Base-by-base conservation (phyloP, 75 land plant species). In the Selaginella moellendorffii region DNA sequence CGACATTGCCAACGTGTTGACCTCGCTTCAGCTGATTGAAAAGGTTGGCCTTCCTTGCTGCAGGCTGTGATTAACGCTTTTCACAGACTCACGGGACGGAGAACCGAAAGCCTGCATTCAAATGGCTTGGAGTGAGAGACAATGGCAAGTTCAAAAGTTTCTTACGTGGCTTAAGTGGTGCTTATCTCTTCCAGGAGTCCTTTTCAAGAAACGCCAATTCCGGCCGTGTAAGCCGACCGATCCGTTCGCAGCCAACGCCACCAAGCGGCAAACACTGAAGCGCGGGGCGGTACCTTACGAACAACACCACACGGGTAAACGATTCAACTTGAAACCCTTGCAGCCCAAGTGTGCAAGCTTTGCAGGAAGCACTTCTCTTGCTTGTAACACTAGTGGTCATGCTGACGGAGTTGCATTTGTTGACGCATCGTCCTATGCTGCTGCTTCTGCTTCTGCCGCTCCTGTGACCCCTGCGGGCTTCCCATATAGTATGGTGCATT, bases 1-100 rank as follows among this genome's bases (percentile, higher is more conserved):
- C 63, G 96, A 92, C 72, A 92, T 92, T 66, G 97, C 96, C 23
- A 92, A 92, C 80, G 86, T 92, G 0, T 68, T 92, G 18, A 71
- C 89, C 5, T 83, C 97, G 23, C 71, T 92, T 72, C 80, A 80
- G 62, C 87, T 92, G 26, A 88, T 92, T 63, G 87, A 88, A 64
- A 92, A 92, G 96, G 96, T 88, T n/a, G n/a, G n/a, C n/a, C n/a
- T n/a, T 5, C 46, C 14, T 5, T 36, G 46, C 46, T 36, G n/a
- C 14, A 28, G 27, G 18, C 29, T 26, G 28, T 9, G 18, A 62
- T 24, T 62, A 2, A 27, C 26, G 2, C 64, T 62, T 31, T 28
- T 63, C 68, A 63, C 87, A 92, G 97, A 85, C 83, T 1, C 80
- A 84, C 64, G 77, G 79, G 14, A 20, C 77, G 17, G 90, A 85